Base-by-base conservation (phyloP, 2,329 filamentous ascomycete species). In the Nothopassalora personata region DNA sequence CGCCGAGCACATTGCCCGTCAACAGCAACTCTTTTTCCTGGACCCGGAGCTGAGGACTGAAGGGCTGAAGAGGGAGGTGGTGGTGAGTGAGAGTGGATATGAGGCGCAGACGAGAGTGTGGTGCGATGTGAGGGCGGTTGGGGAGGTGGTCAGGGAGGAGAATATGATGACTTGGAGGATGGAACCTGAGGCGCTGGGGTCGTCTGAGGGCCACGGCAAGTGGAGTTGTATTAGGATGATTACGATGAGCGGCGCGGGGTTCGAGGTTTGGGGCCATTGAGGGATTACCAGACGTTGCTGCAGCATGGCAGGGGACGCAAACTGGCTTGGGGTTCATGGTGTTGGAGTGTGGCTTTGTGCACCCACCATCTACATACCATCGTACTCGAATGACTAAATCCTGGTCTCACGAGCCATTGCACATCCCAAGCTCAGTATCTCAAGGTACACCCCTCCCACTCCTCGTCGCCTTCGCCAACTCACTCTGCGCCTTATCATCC, bases 361-460 rank as follows among this genome's bases (percentile, higher is more conserved):
- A n/a, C n/a, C n/a, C n/a, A n/a, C n/a, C n/a, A 23, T 23, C 1
- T 23, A 23, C 23, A 23, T 23, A 23, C 23, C 23, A 23, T 23
- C 23, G 23, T 23, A 23, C 23, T 23, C 23, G 3, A 23, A 23
- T 23, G 23, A 23, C 23, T 23, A 23, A 1, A 23, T 23, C 3
- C 3, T 23, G 23, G 23, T 23, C 23, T 23, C 23, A 23, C 23
- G 23, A 3, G 23, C 23, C 23, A 23, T 23, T 11, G 2, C 11
- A 34, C 11, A 11, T 34, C 11, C 31, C 31, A 34, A 34, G 8
- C 11, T 11, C 31, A 49, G 46, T 27, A 4, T 49, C 19, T 79
- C 70, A 87, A 4, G 88, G 87, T 58, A 91, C 79, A 10, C 77
- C 81, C 57, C 78, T 80, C 0, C 88, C 87, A 59, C 81, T 77